phyloP scores from a whole-genome alignment of 2,329 filamentous ascomycete species.

The Colletotrichum sojae region DNA sequence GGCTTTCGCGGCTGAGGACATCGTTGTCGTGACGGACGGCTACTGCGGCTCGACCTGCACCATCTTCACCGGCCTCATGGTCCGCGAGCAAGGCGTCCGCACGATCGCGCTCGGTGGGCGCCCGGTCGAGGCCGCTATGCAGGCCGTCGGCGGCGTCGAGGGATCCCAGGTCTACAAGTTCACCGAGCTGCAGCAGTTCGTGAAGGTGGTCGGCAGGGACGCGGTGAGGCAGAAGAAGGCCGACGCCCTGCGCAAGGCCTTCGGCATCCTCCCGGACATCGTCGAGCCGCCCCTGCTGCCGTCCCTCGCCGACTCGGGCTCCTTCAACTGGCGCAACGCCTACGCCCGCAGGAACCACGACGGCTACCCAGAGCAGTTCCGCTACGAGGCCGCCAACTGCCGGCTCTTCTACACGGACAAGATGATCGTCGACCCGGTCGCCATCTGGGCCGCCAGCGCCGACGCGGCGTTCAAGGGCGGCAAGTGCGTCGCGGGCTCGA shows the following conservation, averaged over 20 bases:
- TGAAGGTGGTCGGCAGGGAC: constrained; percentile 10
- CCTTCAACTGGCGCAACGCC: constrained; percentile 60
- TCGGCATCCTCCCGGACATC: constrained; percentile 19
- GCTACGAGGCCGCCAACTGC: constrained; percentile 70
- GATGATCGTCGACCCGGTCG: constrained; percentile 62
- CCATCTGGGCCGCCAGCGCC: constrained; percentile 62
- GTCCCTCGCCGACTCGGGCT: constrained; percentile 54
- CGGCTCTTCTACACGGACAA: constrained; percentile 68
- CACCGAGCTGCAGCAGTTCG: constrained; percentile 41
- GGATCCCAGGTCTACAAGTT: constrained; percentile 59
- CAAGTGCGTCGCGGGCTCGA: constrained; percentile 47
- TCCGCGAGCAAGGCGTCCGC: constrained; percentile 65
- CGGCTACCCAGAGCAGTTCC: constrained; percentile 67
- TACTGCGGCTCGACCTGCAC: constrained; percentile 73
- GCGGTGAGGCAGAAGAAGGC: constrained; percentile 30
- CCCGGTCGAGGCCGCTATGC: constrained; percentile 64
- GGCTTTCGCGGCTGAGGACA: constrained; percentile 55
- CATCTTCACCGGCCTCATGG: constrained; percentile 69
- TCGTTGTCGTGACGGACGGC: constrained; percentile 66
- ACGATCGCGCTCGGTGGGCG: constrained; percentile 72
- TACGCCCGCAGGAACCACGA: constrained; percentile 43
- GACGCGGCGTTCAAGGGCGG: constrained; percentile 53
- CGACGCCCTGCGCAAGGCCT: background rate
- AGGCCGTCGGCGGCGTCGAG: constrained; percentile 71
- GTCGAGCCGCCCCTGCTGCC: constrained; percentile 30